Percentiles rank a stretch among this genome's conserved stretches.
phyloP scores from a whole-genome alignment of 83 land plant genomes.

The Picea abies region DNA sequence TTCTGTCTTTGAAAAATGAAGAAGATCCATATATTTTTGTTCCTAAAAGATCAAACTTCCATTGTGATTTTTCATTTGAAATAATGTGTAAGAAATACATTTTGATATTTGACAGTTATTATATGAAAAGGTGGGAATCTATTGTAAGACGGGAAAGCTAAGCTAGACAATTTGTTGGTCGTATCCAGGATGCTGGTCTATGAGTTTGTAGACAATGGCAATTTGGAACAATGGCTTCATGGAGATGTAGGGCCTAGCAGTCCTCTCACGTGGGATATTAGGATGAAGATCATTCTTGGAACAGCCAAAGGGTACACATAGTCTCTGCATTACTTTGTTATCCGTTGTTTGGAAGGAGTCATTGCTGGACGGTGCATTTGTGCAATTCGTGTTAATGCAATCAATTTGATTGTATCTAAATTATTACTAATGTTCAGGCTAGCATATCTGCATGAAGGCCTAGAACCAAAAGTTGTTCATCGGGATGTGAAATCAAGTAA shows the following conservation, averaged over 20 bases:
- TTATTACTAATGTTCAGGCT: constrained; percentile 29
- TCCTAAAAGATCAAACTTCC: not conserved
- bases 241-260: constrained; percentile 68
- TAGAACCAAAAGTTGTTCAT: constrained; percentile 81
- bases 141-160: not conserved
- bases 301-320: constrained; percentile 71
- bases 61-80: not conserved
- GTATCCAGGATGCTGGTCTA: constrained; percentile 77
- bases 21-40: not conserved
- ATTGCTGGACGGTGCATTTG: not conserved
- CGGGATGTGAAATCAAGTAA: constrained; percentile 76
- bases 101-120: not conserved
- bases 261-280: constrained; percentile 79
- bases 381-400: not conserved
- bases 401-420: not conserved
- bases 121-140: not conserved
- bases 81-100: not conserved
- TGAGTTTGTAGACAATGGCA: constrained; percentile 75
- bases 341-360: not conserved
- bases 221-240: constrained; percentile 78
- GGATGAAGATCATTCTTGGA: constrained; percentile 74
- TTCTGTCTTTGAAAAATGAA: not conserved
- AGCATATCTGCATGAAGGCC: constrained; percentile 73
- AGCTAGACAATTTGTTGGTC: constrained; percentile 2
- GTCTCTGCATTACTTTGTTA: not conserved